Evolutionary conservation across 805 yeast genomes (phyloP).

Genomic region (Lipomyces oligophaga): DNA sequence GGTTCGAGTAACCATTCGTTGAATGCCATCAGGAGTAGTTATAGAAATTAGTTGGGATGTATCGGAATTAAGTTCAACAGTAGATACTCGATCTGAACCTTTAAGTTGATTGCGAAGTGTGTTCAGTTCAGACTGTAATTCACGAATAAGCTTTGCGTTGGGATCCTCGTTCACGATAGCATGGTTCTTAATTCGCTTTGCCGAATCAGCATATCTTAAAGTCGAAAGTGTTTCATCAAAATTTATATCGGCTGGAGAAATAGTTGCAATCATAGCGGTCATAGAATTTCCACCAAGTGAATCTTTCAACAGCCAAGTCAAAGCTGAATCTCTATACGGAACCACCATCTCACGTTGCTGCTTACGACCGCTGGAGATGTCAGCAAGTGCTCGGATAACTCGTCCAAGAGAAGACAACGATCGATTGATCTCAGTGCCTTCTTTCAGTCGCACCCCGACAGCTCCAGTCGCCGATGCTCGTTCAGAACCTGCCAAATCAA

Average conservation of each 20-base stretch:
- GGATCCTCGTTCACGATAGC: constrained; percentile 52
- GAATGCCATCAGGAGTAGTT: constrained; percentile 26
- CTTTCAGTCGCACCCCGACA: constrained; percentile 43
- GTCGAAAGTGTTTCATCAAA: constrained; percentile 76
- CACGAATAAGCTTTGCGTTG: constrained; percentile 29
- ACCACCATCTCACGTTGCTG: constrained; percentile 34
- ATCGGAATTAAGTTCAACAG: not conserved
- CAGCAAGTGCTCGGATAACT: constrained; percentile 53
- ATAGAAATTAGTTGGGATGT: constrained; percentile 6
- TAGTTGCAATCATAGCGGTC: constrained; percentile 82
- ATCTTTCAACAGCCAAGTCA: constrained; percentile 73
- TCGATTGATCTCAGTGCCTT: constrained; percentile 73
- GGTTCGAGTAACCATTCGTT: constrained; percentile 16
- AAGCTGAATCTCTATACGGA: constrained; percentile 70
- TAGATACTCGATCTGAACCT: not conserved
- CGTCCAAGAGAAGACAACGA: constrained; percentile 76
- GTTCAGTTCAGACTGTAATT: constrained; percentile 32
- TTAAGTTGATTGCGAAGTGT: constrained; percentile 20
- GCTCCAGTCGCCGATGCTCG: constrained; percentile 61
- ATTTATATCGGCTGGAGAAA: constrained; percentile 60
- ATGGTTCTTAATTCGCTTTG: constrained; percentile 60
- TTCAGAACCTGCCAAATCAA: constrained; percentile 83
- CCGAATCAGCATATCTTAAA: constrained; percentile 71
- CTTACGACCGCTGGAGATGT: constrained; percentile 49
- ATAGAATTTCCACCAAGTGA: constrained; percentile 81